Evolutionary conservation across 331 rosid genomes (phyloP), one percentile per base, ranked within the genome.

Genomic region (Quercus tomentella): DNA sequence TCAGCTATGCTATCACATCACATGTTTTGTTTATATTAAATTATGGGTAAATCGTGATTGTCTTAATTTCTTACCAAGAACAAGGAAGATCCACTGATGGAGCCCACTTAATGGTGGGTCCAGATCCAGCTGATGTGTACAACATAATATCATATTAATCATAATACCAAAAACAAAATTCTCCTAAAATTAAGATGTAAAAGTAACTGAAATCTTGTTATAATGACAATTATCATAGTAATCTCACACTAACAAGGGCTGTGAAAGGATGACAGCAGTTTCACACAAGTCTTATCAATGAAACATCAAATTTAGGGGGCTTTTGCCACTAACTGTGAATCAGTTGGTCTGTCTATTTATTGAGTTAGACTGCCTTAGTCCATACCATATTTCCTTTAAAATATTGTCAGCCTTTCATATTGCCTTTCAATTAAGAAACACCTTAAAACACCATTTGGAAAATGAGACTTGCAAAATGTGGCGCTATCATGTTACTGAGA

Each of bases 261-360:
- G 20, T 74, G 77, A 70, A 54, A 84, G 79, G 82, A 78, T 69
- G 84, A 82, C 87, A 79, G 51, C 51, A 30, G 78, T 82, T 81
- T 79, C 83, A 86, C 69, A 55, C 57, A 22, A 85, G 84, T 78
- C 67, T 43, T 35, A 73, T 80, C 72, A 79, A 76, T 37, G 85
- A 70, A 76, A 76, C 54, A 5, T 21, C 69, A 15, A 4, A 16
- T 74, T 84, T 83, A 54, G 71, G 77, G 77, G 61, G 41, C 25
- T 77, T 66, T n/a, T 77, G 25, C 76, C 85, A 82, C 33, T 31
- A 84, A 84, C 76, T 54, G 76, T 56, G 70, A 80, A 83, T 84
- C 86, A 86, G 99, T 82, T 91, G 90, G 77, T 86, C 51, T 82
- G 97, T 91, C 99, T 79, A 90, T 86, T 86, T 70, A 77, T 80